A percentile compares a stretch with the other conserved stretches of the same genome.
Evolutionary conservation across 2,329 filamentous ascomycete species (phyloP).

Genomic region (Aspergillus unguis): DNA sequence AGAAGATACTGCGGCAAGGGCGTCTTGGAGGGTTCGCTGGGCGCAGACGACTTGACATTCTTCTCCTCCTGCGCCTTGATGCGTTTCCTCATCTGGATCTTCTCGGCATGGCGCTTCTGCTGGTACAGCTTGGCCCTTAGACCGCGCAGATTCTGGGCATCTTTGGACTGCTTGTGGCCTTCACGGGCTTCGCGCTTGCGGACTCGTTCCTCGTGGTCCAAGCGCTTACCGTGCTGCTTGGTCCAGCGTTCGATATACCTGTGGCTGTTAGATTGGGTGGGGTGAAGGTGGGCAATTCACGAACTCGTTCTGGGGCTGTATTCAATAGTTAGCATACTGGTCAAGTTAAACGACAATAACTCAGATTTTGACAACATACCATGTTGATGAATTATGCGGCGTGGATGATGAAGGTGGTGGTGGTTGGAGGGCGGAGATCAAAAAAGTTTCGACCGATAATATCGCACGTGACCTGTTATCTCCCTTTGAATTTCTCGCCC

Average conservation of each 20-base stretch:
- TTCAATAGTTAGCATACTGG: slow-evolving; percentile 7
- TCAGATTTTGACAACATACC: slow-evolving; percentile 23
- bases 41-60: slow-evolving; percentile 81
- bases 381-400: slow-evolving; percentile 16
- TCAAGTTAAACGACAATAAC: neutral
- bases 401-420: slow-evolving; percentile 6
- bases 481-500: slow-evolving; percentile 33
- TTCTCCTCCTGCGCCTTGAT: slow-evolving; percentile 95
- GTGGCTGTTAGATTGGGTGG: slow-evolving; percentile 17
- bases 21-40: slow-evolving; percentile 70
- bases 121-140: slow-evolving; percentile 89
- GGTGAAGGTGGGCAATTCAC: slow-evolving; percentile 22
- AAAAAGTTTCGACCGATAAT: slow-evolving; percentile 22
- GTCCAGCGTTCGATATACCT: slow-evolving; percentile 72
- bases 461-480: slow-evolving; percentile 13
- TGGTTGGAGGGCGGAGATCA: slow-evolving; percentile 17
- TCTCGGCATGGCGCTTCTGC: slow-evolving; percentile 92
- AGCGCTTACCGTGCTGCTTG: slow-evolving; percentile 60
- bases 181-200: slow-evolving; percentile 87
- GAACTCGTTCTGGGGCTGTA: slow-evolving; percentile 45
- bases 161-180: slow-evolving; percentile 79
- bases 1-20: slow-evolving; percentile 91
- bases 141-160: slow-evolving; percentile 90
- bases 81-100: slow-evolving; percentile 95
- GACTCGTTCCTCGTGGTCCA: slow-evolving; percentile 82